Conservation (phyloP, 2,329 filamentous ascomycete genomes). For the Chaetomium globosum region DNA sequence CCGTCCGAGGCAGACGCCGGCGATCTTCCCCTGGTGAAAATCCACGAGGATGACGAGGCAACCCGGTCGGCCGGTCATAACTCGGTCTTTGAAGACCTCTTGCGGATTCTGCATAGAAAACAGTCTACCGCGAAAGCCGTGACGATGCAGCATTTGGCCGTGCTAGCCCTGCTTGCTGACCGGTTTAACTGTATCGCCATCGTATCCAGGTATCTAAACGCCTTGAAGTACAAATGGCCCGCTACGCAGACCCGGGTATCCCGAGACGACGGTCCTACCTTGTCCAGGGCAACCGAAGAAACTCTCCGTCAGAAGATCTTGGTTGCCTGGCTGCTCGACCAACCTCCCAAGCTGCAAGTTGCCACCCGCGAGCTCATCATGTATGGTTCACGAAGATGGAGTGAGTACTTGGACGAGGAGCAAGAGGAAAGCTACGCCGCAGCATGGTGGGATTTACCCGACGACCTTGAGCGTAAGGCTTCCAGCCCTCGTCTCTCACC, state of each 20-base stretch:
- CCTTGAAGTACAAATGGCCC: constrained; percentile 59
- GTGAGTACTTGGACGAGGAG: constrained; percentile 42
- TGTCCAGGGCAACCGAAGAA: constrained; percentile 61
- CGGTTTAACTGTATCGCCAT: constrained; percentile 67
- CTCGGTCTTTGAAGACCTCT: constrained; percentile 65
- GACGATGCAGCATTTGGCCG: constrained; percentile 65
- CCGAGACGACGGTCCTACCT: constrained; percentile 40
- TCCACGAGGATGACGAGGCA: constrained; percentile 70
- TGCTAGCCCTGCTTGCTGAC: constrained; percentile 71
- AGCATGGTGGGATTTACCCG: constrained; percentile 72
- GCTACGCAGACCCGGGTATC: constrained; percentile 42
- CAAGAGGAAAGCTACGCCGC: constrained; percentile 40
- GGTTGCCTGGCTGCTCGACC: constrained; percentile 66
- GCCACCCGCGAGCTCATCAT: constrained; percentile 68
- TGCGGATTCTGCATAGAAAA: constrained; percentile 65
- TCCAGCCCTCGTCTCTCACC: neutral
- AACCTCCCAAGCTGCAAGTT: constrained; percentile 61
- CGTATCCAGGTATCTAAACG: constrained; percentile 58
- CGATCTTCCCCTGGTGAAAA: constrained; percentile 64
- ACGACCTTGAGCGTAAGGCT: constrained; percentile 65
- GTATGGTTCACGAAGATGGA: constrained; percentile 65
- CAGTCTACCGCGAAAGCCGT: constrained; percentile 51
- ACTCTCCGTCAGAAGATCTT: constrained; percentile 69
- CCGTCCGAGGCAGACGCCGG: constrained; percentile 50
- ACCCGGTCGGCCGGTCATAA: constrained; percentile 64